Conservation (phyloP, 345 rosid genomes). For the Fremontodendron californicum region DNA sequence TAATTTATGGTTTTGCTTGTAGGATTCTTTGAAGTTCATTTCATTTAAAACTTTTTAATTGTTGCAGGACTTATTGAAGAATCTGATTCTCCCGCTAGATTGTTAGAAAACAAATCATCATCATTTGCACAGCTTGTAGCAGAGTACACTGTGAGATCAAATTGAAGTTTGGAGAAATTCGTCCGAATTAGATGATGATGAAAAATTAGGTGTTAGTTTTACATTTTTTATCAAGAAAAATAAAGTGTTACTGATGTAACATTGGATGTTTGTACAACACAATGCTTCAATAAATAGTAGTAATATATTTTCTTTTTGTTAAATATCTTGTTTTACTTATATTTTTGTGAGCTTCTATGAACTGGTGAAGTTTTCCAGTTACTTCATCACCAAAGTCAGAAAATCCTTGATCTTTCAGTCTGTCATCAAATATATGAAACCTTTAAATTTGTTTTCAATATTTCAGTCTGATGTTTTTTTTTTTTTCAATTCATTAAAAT, state of each 20-base stretch:
- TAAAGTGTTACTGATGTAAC: not conserved
- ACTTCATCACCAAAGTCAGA: no score
- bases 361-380: not conserved
- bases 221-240: no score
- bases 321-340: no score
- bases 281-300: no score
- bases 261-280: not conserved
- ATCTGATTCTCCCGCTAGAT: slow-evolving; percentile 53
- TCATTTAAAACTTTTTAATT: not conserved
- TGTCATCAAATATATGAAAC: not conserved
- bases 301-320: no score
- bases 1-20: no score
- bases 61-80: slow-evolving; percentile 64
- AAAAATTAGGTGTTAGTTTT: not conserved
- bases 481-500: no score
- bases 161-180: slow-evolving; percentile 32
- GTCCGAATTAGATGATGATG: not conserved
- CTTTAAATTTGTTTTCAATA: no score
- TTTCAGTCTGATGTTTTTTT: no score
- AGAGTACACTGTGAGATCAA: slow-evolving; percentile 64
- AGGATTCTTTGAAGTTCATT: not conserved
- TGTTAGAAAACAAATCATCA: slow-evolving; percentile 60
- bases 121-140: slow-evolving; percentile 74
- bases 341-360: no score
- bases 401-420: not conserved